Evolutionary conservation across 371 early-diverging fungal species (phyloP).

Genomic region (Mortierella sp.): DNA sequence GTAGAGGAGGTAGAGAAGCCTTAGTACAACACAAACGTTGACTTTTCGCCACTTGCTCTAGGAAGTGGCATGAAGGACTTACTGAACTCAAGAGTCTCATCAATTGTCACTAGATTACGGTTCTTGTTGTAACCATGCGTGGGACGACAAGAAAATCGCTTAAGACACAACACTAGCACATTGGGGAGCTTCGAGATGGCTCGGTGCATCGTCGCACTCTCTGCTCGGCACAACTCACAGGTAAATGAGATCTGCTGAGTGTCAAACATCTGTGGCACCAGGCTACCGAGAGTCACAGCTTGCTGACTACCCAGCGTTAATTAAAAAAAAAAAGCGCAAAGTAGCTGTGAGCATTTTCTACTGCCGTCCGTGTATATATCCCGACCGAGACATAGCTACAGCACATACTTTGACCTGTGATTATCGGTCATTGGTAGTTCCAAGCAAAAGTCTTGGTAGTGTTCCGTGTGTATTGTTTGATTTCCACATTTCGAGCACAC

Average conservation of each 20-base stretch:
- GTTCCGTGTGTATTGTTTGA: constrained; percentile 20
- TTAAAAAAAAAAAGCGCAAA: too few species aligned
- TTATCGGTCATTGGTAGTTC: constrained; percentile 22
- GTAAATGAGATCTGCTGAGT: constrained; percentile 13
- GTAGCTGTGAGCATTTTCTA: too few species aligned
- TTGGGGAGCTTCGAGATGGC: constrained; percentile 30
- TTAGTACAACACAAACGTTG: too few species aligned
- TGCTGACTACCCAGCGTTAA: constrained; percentile 4
- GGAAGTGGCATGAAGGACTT: constrained; percentile 1
- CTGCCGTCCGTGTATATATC: too few species aligned
- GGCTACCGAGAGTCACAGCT: constrained; percentile 24
- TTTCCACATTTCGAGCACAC: constrained; percentile 30
- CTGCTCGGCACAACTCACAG: constrained; percentile 24
- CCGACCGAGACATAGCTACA: too few species aligned
- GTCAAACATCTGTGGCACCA: constrained; percentile 32
- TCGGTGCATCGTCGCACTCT: constrained; percentile 22
- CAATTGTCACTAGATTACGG: constrained; percentile 24
- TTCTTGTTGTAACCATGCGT: constrained; percentile 26
- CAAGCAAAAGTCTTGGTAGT: constrained; percentile 30
- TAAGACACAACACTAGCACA: constrained; percentile 34
- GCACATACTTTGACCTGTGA: constrained; percentile 18
- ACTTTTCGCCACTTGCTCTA: too few species aligned
- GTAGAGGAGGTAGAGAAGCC: too few species aligned
- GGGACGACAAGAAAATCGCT: constrained; percentile 23
- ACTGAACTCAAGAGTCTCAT: constrained; percentile 35